Evolutionary conservation across 768 basidiomycete genomes (phyloP), one percentile per base, ranked within the genome.

Genomic region (Boletus rubropictus): DNA sequence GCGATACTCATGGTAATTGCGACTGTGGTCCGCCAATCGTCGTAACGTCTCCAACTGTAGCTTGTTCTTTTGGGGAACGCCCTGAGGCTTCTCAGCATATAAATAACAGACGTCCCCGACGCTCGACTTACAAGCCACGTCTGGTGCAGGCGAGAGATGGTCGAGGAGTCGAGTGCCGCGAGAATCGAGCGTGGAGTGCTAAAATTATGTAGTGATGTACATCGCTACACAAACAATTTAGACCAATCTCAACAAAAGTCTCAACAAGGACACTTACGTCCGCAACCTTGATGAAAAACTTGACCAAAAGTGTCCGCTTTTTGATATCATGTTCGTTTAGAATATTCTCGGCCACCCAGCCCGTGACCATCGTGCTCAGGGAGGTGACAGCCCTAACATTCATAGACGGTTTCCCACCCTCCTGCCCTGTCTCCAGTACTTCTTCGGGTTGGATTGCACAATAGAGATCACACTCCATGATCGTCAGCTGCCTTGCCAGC

Each of bases 311-410:
- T 21, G 83, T 84, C 50, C 93, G 73, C 68, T 83, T 89, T 76
- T 90, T 93, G 55, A 82, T 78, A 67, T 98, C 95, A 43, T 74
- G 77, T 69, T 99, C 95, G 57, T 84, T 84, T 40, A 99, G 69
- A 50, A 99, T 93, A 58, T 86, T 85, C 69, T 98, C 95, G 8
- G 93, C 86, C 25, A 97, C 89, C 89, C 92, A 95, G 4, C 93
- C 94, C 1, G 93, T 97, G 55, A 97, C 85, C 44, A 85, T 80
- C 12, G 93, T 98, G 62, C 91, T 95, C 62, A 97, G 69, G 5
- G 86, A 82, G 37, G 85, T 85, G 53, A 98, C 84, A 20, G 87
- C 86, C 63, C 80, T 86, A 37, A 98, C 84, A 54, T 87, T 87
- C 41, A 76, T 65, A 17, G 82, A 78, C 7, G 79, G 72, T 58